Percentiles rank a stretch among this genome's conserved stretches.
These are phyloP conservation scores for Phytophthora nicotianae DNA, from an alignment of 352 stramenopile genomes.

Conservation along the genomic window DNA sequence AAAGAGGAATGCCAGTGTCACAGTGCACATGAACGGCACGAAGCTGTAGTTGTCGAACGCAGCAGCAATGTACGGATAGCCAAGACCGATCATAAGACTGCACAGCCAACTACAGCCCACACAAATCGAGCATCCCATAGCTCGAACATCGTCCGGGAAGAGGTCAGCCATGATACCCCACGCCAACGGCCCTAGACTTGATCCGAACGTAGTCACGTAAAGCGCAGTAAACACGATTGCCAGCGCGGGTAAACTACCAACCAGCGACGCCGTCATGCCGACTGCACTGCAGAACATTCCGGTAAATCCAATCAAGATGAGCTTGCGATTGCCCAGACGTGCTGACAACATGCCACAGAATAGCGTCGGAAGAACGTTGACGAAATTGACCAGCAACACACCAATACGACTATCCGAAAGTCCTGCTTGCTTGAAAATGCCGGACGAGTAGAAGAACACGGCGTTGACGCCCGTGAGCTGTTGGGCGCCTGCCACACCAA, in stretches of 20 bases:
- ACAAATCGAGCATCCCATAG: conserved; percentile 51
- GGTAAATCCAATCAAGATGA: conserved; percentile 50
- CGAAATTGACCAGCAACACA: conserved; percentile 57
- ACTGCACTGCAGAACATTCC: conserved; percentile 57
- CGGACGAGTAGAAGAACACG: conserved; percentile 76
- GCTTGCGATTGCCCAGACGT: conserved; percentile 53
- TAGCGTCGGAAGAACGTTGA: conserved; percentile 62
- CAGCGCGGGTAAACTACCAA: conserved; percentile 31
- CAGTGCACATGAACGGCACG: conserved; percentile 53
- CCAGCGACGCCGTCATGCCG: conserved; percentile 50
- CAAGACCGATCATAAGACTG: conserved; percentile 56
- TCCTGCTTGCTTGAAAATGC: conserved; percentile 61
- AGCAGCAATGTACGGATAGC: conserved; percentile 60
- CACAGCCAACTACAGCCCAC: conserved; percentile 56
- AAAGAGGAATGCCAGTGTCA: conserved; percentile 53
- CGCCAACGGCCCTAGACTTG: conserved; percentile 56
- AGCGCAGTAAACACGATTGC: conserved; percentile 59
- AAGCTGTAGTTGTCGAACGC: conserved; percentile 53
- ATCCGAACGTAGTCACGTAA: conserved; percentile 54
- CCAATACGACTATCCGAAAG: conserved; percentile 61
- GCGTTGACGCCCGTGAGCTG: conserved; percentile 74
- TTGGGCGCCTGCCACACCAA: conserved; percentile 47
- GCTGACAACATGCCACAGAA: conserved; percentile 39
- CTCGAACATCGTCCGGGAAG: conserved; percentile 63
- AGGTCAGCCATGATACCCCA: conserved; percentile 61